Base-by-base conservation (phyloP, 73 alveolate species). In the Paramecium octaurelia region DNA sequence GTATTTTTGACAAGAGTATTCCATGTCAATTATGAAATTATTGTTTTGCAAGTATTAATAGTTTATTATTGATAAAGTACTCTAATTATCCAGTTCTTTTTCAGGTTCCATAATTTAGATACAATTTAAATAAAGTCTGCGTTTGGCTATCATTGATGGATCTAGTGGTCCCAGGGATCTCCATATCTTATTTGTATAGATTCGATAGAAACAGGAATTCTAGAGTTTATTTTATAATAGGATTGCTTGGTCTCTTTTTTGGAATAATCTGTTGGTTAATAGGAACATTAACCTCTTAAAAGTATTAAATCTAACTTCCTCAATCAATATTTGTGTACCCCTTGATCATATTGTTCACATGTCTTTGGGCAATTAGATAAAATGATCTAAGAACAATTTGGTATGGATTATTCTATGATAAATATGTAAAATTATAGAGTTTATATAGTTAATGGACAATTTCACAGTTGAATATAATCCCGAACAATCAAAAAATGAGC, bases 101-200 rank as follows among this genome's bases (percentile, higher is more conserved):
- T 36, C 10, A 73, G 20, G 3, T 73, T 10, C 54, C 54, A 4
- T 73, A 36, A 38, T 73, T 73, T 73, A 73, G 35, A 73, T 73
- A 73, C 35, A 38, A 40, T 20, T 36, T 16, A 10, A 20, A 73
- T 20, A 73, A 40, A 73, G 64, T 73, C n/a, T 73, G 87, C n/a
- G 57, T 23, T 73, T 73, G 87, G 87, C 38, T 80, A 20, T 80
- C 91, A 23, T 40, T 80, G 12, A 38, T 80, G 43, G 91, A 80
- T 48, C 3, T 80, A 44, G 36, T 80, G 6, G 8, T 80, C 3
- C 91, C 91, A 12, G 91, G 91, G 48, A 18, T 80, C 20, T 21
- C 57, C 2, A 80, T 80, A 8, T 20, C 73, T 20, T 80, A 80
- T 80, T 46, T 80, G 12, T 31, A 80, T 80, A 42, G 91, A 44